Base-by-base conservation (phyloP, 208 protist genomes). In the Acanthamoeba divionensis region DNA sequence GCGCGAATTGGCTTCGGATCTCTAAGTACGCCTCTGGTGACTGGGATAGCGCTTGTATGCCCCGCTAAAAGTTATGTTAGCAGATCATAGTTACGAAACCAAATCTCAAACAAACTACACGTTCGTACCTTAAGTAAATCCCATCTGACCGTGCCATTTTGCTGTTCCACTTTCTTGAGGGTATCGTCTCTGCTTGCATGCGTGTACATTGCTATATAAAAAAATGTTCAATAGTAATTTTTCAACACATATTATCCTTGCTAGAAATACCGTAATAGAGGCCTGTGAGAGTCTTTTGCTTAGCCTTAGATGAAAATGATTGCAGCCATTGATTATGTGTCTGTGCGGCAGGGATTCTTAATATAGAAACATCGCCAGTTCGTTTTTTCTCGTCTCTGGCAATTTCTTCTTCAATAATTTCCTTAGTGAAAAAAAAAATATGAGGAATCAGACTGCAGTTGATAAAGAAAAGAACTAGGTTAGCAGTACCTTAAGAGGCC, bases 1-100 rank as follows among this genome's bases (percentile, higher is more conserved):
- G 79, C 24, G 94, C 90, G 88, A 98, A 98, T 41, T 92, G 83
- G 38, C 80, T 62, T 38, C 97, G 93, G 44, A 96, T 92, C 18
- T 48, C 88, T 18, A 98, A 91, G 71, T 94, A 97, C 0, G 93
- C 89, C 57, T 97, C 95, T 15, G 83, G 79, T 6, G 91, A 93
- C 7, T 92, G 48, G 21, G 93, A 94, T 9, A 97, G 85, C 1
- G 69, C 31, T 69, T 93, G 86, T 36, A 96, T 71, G 26, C 90
- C 93, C 21, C 85, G 71, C 55, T 75, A 87, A 36, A 96, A 41
- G 36, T 41, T 41, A 5, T 41, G 36, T 41, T 41, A n/a, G 54
- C 54, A 31, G 54, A n/a, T n/a, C 54, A 29, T 62, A n/a, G 26
- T 29, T 31, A n/a, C 54, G 5, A 29, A n/a, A n/a, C n/a, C n/a